Evolutionary conservation across 306 rosid species (phyloP).

Genomic region (Trifolium fragiferum): DNA sequence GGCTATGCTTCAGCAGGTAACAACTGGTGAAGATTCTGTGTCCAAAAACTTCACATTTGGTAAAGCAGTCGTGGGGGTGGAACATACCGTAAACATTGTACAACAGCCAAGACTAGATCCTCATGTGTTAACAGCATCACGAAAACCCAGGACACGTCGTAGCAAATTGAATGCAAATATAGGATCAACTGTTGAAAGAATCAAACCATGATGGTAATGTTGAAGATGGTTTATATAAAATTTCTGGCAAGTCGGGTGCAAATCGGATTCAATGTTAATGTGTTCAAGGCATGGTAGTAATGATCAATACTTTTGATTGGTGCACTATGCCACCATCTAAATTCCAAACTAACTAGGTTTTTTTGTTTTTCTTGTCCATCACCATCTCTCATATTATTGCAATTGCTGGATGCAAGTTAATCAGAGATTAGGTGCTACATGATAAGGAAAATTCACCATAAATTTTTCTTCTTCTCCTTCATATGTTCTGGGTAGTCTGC

Average conservation of each 20-base stretch:
- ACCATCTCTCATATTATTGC: slow-evolving; percentile 31
- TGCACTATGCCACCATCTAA: slow-evolving; percentile 32
- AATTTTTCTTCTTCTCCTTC: neutral
- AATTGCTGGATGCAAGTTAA: slow-evolving; percentile 33
- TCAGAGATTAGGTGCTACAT: slow-evolving; percentile 19
- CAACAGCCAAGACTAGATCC: slow-evolving; percentile 56
- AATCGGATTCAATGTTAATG: slow-evolving; percentile 46
- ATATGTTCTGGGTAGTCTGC: slow-evolving; percentile 14
- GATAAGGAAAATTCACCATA: slow-evolving; percentile 17
- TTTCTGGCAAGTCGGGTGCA: slow-evolving; percentile 44
- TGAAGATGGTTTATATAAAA: slow-evolving; percentile 48
- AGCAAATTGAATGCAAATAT: slow-evolving; percentile 50
- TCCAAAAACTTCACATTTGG: slow-evolving; percentile 41
- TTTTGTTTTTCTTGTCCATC: slow-evolving; percentile 15
- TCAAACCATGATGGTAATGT: slow-evolving; percentile 47
- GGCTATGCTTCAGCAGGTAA: slow-evolving; percentile 31
- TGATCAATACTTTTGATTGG: slow-evolving; percentile 35
- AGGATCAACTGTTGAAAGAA: slow-evolving; percentile 57
- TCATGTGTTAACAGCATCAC: slow-evolving; percentile 42
- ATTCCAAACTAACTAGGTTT: slow-evolving; percentile 19
- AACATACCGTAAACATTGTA: slow-evolving; percentile 40
- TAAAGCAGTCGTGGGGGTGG: slow-evolving; percentile 42
- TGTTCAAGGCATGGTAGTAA: slow-evolving; percentile 46
- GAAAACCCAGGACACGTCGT: slow-evolving; percentile 58
- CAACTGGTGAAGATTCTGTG: slow-evolving; percentile 35